Evolutionary conservation across 768 basidiomycete species (phyloP), one percentile per base, ranked within the genome.

Genomic region (Psilocybe azurescens): DNA sequence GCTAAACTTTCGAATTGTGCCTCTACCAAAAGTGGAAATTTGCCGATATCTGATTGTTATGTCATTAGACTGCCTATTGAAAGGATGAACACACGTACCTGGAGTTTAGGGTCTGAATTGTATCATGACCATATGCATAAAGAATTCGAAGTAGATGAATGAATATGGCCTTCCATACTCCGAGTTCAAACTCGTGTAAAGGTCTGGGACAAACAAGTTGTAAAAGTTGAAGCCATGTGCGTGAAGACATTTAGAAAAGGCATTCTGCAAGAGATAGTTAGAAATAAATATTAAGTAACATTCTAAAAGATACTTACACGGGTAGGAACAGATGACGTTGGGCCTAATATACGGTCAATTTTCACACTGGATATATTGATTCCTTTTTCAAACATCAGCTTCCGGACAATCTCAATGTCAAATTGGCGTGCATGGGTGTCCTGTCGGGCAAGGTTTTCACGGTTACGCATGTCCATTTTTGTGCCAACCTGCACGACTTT

Each of bases 131-230:
- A 39, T 62, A 18, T 6, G 70, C 64, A 38, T 72, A 51, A 0
- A 80, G 60, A 10, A 80, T 64, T 0, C 73, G 72, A 3, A 80
- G 60, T 0, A 79, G 64, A 51, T 81, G 80, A 0, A 63, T 73
- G 53, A 79, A 75, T 0, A 75, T 38, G 1, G 73, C 64, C 60
- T 79, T 82, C 74, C 73, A 78, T 1, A 75, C 72, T 8, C 79
- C 77, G 1, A 80, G 64, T 59, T 80, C 77, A 48, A 79, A 70
- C 54, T 81, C 79, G 59, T 81, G 79, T 24, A 82, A 54, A 80
- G 58, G 60, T 81, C 78, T 0, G 74, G 70, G 0, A 72, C 72
- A 50, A 79, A 72, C 60, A 78, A 71, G 1, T 44, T 2, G 41
- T 62, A 76, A 32, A 70, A 68, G 49, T 78, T 70, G 44, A 78